Conservation (phyloP, 805 yeast species). For the Ogataea sp. region DNA sequence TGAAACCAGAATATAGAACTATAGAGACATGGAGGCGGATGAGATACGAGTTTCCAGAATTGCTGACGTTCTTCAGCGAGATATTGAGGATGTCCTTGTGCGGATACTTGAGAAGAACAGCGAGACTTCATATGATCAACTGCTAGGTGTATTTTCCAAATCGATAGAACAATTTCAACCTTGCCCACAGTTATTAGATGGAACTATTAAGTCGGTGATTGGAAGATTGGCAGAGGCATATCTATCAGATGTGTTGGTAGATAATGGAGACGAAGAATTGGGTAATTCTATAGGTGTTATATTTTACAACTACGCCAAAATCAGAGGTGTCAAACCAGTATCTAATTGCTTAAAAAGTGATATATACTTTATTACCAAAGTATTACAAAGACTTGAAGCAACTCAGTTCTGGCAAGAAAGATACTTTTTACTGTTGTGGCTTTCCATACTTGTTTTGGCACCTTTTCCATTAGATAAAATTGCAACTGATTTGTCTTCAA, state of each 20-base stretch:
- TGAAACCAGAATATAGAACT: no score
- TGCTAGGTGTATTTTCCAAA: slow-evolving; percentile 8
- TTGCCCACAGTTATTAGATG: slow-evolving; percentile 43
- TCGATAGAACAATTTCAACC: slow-evolving; percentile 44
- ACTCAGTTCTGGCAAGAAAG: slow-evolving; percentile 35
- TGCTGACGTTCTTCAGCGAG: slow-evolving; percentile 13
- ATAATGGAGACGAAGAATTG: slow-evolving; percentile 3
- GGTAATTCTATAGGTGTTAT: slow-evolving; percentile 19
- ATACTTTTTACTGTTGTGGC: slow-evolving; percentile 59
- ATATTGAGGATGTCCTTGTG: slow-evolving; percentile 8
- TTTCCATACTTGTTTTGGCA: slow-evolving; percentile 56
- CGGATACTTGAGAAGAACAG: background rate
- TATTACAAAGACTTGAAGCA: slow-evolving; percentile 20
- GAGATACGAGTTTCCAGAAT: slow-evolving; percentile 23
- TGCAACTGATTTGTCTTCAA: slow-evolving; percentile 20
- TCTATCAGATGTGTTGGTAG: slow-evolving; percentile 6
- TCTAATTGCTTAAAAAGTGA: slow-evolving; percentile 55
- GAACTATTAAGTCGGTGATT: slow-evolving; percentile 27
- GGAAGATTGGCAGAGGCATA: slow-evolving; percentile 22
- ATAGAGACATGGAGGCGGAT: slow-evolving; percentile 28
- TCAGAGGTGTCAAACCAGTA: slow-evolving; percentile 57
- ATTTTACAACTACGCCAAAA: slow-evolving; percentile 55
- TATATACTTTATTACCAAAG: slow-evolving; percentile 35
- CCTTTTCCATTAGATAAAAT: slow-evolving; percentile 59
- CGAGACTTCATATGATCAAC: background rate